Percentiles rank a stretch among this genome's conserved stretches.
phyloP scores from a whole-genome alignment of 176 grass and related monocot species.

The Oryza glumipatula region DNA sequence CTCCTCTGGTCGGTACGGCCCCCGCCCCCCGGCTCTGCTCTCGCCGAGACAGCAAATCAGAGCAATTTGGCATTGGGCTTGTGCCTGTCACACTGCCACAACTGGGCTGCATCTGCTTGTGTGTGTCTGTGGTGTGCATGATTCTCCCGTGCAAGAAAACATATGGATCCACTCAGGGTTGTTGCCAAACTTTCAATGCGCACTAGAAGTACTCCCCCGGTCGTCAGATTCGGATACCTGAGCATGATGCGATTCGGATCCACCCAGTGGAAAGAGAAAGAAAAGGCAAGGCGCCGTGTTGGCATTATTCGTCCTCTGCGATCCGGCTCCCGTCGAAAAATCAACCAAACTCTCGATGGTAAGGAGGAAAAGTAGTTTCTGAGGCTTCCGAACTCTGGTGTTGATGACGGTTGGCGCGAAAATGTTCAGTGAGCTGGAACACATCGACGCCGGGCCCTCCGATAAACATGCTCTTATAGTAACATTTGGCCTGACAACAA shows the following conservation, averaged over 20 bases:
- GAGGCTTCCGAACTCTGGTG: no score
- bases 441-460: no score
- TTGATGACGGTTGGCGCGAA: no score
- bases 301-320: neutral
- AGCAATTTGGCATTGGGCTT: neutral
- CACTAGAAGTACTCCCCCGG: neutral
- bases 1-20: neutral
- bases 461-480: no score
- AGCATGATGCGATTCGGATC: slow-evolving; percentile 37
- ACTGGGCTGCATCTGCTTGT: no score
- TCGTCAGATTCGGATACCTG: neutral
- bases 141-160: slow-evolving; percentile 47
- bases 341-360: neutral
- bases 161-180: slow-evolving; percentile 10
- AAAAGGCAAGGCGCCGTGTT: slow-evolving; percentile 4
- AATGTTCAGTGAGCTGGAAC: no score
- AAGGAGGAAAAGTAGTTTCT: no score
- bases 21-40: neutral
- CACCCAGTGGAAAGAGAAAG: slow-evolving; percentile 28
- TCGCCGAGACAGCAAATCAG: neutral
- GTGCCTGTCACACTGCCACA: neutral
- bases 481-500: no score
- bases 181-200: slow-evolving; percentile 44
- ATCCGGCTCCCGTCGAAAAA: neutral
- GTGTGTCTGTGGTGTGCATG: neutral